Evolutionary conservation across 768 basidiomycete genomes (phyloP).

Genomic region (Trametes villosa): DNA sequence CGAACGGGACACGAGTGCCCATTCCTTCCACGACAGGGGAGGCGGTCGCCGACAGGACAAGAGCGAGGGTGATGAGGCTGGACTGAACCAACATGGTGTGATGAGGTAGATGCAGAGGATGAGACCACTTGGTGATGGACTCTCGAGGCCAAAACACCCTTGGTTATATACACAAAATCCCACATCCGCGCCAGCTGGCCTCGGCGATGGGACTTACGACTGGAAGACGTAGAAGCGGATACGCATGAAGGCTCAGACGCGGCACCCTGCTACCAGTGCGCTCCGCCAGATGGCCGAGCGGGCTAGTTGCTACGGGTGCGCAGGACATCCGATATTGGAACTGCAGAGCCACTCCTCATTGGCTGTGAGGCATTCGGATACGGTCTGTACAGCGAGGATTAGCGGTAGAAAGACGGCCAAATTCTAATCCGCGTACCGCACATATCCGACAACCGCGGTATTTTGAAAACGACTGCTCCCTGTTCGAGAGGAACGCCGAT

Average conservation of each 20-base stretch:
- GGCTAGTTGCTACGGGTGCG: too few species aligned
- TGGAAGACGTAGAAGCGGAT: neutral
- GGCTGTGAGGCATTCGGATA: neutral
- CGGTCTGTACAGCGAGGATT: too few species aligned
- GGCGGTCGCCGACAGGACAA: slow-evolving; percentile 2
- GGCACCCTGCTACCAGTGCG: too few species aligned
- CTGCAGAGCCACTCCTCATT: too few species aligned
- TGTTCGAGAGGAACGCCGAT: too few species aligned
- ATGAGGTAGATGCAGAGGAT: neutral
- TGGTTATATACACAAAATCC: neutral
- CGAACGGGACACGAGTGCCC: slow-evolving; percentile 14
- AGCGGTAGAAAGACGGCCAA: neutral
- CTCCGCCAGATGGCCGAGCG: too few species aligned
- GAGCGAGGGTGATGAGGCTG: slow-evolving; percentile 11
- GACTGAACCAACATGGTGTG: slow-evolving; percentile 2
- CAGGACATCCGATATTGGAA: too few species aligned
- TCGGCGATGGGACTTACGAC: neutral
- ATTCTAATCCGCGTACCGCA: neutral
- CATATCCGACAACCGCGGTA: neutral
- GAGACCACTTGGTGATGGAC: neutral
- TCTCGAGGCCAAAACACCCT: neutral
- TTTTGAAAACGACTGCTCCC: too few species aligned
- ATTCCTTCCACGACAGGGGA: slow-evolving; percentile 1
- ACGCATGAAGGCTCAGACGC: too few species aligned
- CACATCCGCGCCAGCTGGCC: neutral